Conservation (phyloP, 164 flowering plant genomes). For the Saururus chinensis region DNA sequence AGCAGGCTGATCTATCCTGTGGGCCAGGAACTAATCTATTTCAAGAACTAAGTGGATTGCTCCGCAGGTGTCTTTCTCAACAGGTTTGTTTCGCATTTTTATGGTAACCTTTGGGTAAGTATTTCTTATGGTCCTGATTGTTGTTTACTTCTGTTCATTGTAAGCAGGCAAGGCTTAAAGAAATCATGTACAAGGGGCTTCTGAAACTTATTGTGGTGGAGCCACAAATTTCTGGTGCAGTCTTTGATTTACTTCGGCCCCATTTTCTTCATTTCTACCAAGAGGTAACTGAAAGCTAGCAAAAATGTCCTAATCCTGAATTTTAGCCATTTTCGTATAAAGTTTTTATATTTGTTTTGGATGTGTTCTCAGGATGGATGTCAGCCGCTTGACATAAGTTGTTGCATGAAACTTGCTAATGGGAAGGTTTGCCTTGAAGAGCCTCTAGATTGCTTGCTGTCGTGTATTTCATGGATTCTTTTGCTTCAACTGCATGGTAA, state of each 20-base stretch:
- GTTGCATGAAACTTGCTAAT: constrained; percentile 46
- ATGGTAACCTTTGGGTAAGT: neutral
- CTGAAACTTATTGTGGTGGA: constrained; percentile 58
- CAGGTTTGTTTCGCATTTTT: constrained; percentile 34
- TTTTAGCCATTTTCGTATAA: neutral
- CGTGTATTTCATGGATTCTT: constrained; percentile 73
- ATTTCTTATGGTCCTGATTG: neutral
- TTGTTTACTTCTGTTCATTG: constrained; percentile 11
- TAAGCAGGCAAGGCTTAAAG: constrained; percentile 56
- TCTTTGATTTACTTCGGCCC: constrained; percentile 65
- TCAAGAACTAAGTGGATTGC: constrained; percentile 71
- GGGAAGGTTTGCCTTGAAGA: constrained; percentile 53
- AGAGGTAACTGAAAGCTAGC: constrained; percentile 30
- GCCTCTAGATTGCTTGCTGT: constrained; percentile 69
- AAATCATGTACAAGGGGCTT: constrained; percentile 54
- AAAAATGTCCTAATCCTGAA: neutral
- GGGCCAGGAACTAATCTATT: constrained; percentile 38
- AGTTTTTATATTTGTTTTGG: neutral
- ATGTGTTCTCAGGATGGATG: constrained; percentile 37
- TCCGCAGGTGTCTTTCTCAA: constrained; percentile 79
- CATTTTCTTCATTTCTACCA: constrained; percentile 57
- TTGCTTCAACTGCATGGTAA: constrained; percentile 52
- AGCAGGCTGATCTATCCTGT: constrained; percentile 43
- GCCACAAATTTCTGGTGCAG: constrained; percentile 34
- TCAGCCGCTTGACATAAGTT: constrained; percentile 28